phyloP scores from a whole-genome alignment of 768 basidiomycete genomes.

The Rhizopogon vesiculosus region DNA sequence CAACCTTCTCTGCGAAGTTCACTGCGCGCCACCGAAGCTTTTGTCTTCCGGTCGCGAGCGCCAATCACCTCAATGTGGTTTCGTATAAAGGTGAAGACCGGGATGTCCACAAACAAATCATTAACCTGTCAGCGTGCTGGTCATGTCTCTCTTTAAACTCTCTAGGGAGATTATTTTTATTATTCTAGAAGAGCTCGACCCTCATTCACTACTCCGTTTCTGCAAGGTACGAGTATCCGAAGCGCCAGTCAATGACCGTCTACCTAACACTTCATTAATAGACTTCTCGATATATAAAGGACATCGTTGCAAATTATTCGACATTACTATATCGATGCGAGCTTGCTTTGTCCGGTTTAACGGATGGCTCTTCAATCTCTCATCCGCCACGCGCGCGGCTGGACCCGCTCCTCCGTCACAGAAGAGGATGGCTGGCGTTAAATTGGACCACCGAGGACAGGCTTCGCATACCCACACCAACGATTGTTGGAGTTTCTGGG shows the following conservation, averaged over 20 bases:
- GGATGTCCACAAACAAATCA: slow-evolving; percentile 8
- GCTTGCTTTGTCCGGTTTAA: slow-evolving; percentile 26
- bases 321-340: slow-evolving; percentile 28
- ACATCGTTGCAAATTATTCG: slow-evolving; percentile 18
- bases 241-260: not conserved
- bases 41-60: slow-evolving; percentile 26
- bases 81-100: slow-evolving; percentile 23
- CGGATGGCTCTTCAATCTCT: slow-evolving; percentile 19
- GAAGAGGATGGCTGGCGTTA: slow-evolving; percentile 29
- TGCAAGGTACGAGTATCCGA: slow-evolving; percentile 17
- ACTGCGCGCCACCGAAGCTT: slow-evolving; percentile 26
- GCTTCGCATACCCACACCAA: slow-evolving; percentile 25
- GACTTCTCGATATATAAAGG: slow-evolving; percentile 20
- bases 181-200: slow-evolving; percentile 30
- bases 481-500: slow-evolving; percentile 27
- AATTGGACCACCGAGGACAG: slow-evolving; percentile 26
- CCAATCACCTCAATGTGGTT: slow-evolving; percentile 15
- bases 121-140: slow-evolving; percentile 27
- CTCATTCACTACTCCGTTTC: slow-evolving; percentile 27
- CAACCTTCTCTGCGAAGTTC: slow-evolving; percentile 23
- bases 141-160: slow-evolving; percentile 30
- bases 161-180: slow-evolving; percentile 23
- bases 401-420: slow-evolving; percentile 24
- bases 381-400: slow-evolving; percentile 18
- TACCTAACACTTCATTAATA: slow-evolving; percentile 4